Base-by-base conservation (phyloP, 805 yeast genomes). In the Ogataea allantospora region DNA sequence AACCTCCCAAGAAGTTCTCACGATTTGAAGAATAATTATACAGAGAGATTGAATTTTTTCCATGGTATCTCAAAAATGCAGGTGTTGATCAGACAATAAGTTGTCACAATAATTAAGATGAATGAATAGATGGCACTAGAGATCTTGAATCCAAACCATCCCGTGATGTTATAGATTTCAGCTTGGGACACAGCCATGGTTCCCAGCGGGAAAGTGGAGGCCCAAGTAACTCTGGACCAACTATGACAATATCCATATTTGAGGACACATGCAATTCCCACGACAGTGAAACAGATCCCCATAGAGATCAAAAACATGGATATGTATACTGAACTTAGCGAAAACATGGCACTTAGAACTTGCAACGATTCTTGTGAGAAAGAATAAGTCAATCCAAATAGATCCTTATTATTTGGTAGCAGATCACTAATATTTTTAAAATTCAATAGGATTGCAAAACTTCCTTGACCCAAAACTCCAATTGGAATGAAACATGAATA, bases 121-220 rank as follows among this genome's bases (percentile, higher is more conserved):
- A 66, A 68, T 0, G 80, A 79, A 53, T 83, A 84, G 4, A 85
- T 71, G 5, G 80, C 68, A 10, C 82, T 75, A 17, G 85, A 46
- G 7, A 81, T 79, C 46, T 75, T 69, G 60, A 86, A 84, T 0
- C 84, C 77, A 8, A 58, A 53, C 47, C 83, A 55, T 2, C 72
- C 72, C 32, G 73, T 75, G 2, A 71, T 55, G 3, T 44, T 50
- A 27, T 67, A 80, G 13, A 88, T 54, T 48, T 77, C 73, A 7
- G 67, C 58, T 41, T 77, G 71, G 2, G 87, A 77, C 10, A 83
- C 57, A 0, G 82, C 68, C 81, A 85, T 78, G 0, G 95, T 86
- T 2, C 96, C 96, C 50, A 88, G 53, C 4, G 96, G 96, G 80
- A 88, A 88, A 46, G 96, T 84, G 68, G 84, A 75, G 12, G 88